phyloP scores from a whole-genome alignment of 345 rosid species.

The Eucalyptus victrix region DNA sequence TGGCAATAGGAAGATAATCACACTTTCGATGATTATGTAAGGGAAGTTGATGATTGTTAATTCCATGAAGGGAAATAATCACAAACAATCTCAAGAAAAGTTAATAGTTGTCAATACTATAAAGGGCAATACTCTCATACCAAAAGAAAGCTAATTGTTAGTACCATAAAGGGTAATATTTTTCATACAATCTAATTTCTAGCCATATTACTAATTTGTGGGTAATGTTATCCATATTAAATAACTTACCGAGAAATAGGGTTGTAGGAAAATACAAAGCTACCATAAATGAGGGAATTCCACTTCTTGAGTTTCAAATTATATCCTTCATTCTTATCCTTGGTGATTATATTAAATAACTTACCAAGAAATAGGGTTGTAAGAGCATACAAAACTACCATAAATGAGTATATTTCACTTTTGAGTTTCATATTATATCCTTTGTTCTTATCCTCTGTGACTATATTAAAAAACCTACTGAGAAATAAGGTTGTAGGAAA shows the following conservation, averaged over 20 bases:
- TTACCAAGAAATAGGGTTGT: not conserved
- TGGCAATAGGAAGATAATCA: too few relatives aligned
- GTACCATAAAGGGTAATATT: not conserved
- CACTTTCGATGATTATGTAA: not conserved
- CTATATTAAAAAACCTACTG: not conserved
- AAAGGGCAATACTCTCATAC: not conserved
- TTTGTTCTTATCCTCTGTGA: not conserved
- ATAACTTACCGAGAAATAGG: not conserved
- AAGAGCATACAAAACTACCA: not conserved
- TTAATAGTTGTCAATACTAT: not conserved
- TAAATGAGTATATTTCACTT: not conserved
- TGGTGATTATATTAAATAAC: not conserved
- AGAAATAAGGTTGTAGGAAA: not conserved
- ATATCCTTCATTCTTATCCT: not conserved
- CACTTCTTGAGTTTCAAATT: not conserved
- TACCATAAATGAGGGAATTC: not conserved
- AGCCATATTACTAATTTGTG: not conserved
- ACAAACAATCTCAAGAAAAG: not conserved
- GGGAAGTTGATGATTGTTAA: not conserved
- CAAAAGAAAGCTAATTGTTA: not conserved
- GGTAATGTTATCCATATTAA: not conserved
- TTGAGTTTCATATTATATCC: not conserved
- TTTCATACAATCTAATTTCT: not conserved
- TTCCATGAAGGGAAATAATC: not conserved
- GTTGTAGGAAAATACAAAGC: not conserved